Evolutionary conservation across 2,329 filamentous ascomycete species (phyloP).

Genomic region (Fusarium nygamai): DNA sequence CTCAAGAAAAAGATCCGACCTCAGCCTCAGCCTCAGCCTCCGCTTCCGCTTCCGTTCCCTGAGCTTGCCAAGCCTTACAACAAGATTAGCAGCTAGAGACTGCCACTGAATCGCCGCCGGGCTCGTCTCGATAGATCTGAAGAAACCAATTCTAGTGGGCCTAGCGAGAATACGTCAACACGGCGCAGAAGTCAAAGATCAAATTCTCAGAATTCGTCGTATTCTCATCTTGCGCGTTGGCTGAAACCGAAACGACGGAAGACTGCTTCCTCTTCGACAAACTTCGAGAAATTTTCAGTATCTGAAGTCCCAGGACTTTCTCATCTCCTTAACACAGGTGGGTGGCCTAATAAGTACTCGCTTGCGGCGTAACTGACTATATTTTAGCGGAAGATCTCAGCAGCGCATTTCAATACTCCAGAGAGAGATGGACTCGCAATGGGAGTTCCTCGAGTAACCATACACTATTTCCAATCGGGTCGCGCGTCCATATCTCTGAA

Average conservation of each 20-base stretch:
- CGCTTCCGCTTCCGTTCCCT: background rate
- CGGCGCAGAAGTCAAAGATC: background rate
- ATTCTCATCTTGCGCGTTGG: slow-evolving; percentile 19
- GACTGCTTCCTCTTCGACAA: slow-evolving; percentile 2
- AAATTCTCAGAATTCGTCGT: slow-evolving; percentile 9
- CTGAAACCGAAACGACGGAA: slow-evolving; percentile 27
- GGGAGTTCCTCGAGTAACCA: slow-evolving; percentile 2
- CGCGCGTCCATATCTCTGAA: background rate
- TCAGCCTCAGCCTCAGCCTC: background rate
- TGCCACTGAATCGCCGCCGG: slow-evolving; percentile 21
- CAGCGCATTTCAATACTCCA: slow-evolving; percentile 44
- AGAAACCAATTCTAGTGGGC: background rate
- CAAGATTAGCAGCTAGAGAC: slow-evolving; percentile 21
- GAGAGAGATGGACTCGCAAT: slow-evolving; percentile 41
- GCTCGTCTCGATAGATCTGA: slow-evolving; percentile 1
- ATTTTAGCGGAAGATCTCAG: slow-evolving; percentile 25
- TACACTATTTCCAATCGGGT: background rate
- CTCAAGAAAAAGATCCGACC: background rate
- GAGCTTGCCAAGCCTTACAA: background rate
- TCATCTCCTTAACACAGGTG: slow-evolving; percentile 1
- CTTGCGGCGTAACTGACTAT: background rate
- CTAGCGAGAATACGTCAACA: background rate
- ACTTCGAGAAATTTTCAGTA: background rate
- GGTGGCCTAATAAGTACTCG: background rate
- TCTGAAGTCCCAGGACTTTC: background rate